Base-by-base conservation (phyloP, 768 basidiomycete species). In the Ephemerocybe angulata region DNA sequence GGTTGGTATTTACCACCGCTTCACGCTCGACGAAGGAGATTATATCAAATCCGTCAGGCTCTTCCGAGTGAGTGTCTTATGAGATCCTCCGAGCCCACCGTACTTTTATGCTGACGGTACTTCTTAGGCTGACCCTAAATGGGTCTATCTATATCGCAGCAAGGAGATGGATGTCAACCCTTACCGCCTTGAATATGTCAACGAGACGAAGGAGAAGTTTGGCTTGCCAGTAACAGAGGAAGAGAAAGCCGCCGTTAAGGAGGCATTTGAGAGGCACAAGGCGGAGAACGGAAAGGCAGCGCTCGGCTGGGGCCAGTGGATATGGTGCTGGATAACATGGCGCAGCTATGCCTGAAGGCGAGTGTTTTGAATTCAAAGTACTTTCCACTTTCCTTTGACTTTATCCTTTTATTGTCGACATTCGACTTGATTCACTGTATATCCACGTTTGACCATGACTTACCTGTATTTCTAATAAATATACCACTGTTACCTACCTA, bases 1-100 rank as follows among this genome's bases (percentile, higher is more conserved):
- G 1, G 82, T 90, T 15, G 93, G 93, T 0, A 93, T 95, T 62
- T 97, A 94, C 70, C 94, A 98, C 71, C 88, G 94, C 35, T 98
- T 97, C 74, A 95, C 90, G 0, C 82, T 96, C 19, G 93, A 96
- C 65, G 79, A 83, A 56, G 71, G 64, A 46, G 83, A 96, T 68
- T 72, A 73, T 33, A 85, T 93, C 70, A 83, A 85, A 59, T 88
- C 87, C 0, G 74, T 93, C 67, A 78, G 93, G 11, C 75, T 96
- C 52, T 96, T 95, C 83, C 82, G 93, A 80, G 90, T 83, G 55
- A 30, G 71, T 56, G 21, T 19, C 43, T 43, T 48, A 13, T 41
- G 19, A 38, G 22, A 15, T 24, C 40, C 7, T 21, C 13, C 2
- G 38, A 43, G 5, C 21, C 19, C 58, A 40, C 51, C 48, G 25